Evolutionary conservation across 768 basidiomycete genomes (phyloP).

Genomic region (Saitozyma sp.): DNA sequence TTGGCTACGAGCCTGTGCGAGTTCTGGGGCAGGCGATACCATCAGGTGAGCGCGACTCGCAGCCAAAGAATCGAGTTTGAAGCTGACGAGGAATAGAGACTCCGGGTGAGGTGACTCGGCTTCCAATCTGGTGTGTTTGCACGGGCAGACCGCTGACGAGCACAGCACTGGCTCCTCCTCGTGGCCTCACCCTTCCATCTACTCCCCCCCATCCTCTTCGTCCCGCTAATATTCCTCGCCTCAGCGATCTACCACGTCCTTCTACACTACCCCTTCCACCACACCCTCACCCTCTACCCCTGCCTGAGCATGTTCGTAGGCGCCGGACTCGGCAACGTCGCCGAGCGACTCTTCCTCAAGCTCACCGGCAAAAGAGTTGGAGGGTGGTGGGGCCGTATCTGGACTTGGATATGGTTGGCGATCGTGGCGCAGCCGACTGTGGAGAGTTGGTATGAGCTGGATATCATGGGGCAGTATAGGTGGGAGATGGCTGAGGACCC

Average conservation of each 20-base stretch:
- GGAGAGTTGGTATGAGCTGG: too few relatives aligned
- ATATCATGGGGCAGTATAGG: too few relatives aligned
- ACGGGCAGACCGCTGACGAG: not conserved
- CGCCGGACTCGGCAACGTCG: not conserved
- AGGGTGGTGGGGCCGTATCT: conserved; percentile 8
- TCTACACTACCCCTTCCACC: conserved; percentile 5
- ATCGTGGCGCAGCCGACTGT: too few relatives aligned
- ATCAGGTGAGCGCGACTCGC: conserved; percentile 11
- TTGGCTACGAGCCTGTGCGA: conserved; percentile 9
- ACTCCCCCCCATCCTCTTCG: conserved; percentile 1
- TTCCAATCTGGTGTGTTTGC: too few relatives aligned
- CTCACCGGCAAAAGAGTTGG: conserved; percentile 6
- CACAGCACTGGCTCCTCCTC: conserved; percentile 4
- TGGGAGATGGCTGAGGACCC: too few relatives aligned
- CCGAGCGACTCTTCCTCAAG: conserved; percentile 5
- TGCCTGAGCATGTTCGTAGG: not conserved
- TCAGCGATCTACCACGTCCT: conserved; percentile 16
- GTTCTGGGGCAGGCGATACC: conserved; percentile 16
- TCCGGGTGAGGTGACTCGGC: too few relatives aligned
- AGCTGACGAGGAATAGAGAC: too few relatives aligned
- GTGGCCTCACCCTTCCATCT: not conserved
- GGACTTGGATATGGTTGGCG: conserved; percentile 6
- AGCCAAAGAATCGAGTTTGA: too few relatives aligned
- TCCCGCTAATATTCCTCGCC: conserved; percentile 10
- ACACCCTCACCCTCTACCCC: not conserved